Evolutionary conservation across 129 eudicot species (phyloP).

Genomic region (Tagetes patula): DNA sequence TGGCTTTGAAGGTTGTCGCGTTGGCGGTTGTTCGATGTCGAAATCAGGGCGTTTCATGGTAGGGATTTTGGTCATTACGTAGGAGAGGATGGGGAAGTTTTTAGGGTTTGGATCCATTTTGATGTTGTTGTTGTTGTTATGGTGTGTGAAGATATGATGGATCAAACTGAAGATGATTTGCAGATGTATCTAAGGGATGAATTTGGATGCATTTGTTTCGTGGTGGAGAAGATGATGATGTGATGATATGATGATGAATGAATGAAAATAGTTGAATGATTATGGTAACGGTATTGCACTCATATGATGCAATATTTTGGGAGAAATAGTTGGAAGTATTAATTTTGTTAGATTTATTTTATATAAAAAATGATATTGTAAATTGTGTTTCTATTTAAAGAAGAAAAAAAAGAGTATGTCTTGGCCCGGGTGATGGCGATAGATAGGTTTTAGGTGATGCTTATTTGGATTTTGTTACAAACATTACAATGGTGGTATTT

Average conservation of each 20-base stretch:
- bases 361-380: no score
- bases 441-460: no score
- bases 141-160: constrained; percentile 14
- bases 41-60: constrained; percentile 40
- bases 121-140: not conserved
- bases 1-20: constrained; percentile 22
- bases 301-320: not conserved
- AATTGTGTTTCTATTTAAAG: no score
- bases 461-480: no score
- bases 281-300: constrained; percentile 13
- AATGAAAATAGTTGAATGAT: not conserved
- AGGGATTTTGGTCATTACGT: constrained; percentile 71
- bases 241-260: not conserved
- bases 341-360: not conserved
- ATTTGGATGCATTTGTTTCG: constrained; percentile 14
- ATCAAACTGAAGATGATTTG: not conserved
- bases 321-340: constrained; percentile 29
- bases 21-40: constrained; percentile 66
- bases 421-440: no score
- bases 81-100: constrained; percentile 65
- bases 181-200: constrained; percentile 17
- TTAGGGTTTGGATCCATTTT: constrained; percentile 72
- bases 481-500: no score
- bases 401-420: no score
- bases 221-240: constrained; percentile 4